Evolutionary conservation across 2,329 filamentous ascomycete genomes (phyloP).

Genomic region (Tolypocladium ovalisporum): DNA sequence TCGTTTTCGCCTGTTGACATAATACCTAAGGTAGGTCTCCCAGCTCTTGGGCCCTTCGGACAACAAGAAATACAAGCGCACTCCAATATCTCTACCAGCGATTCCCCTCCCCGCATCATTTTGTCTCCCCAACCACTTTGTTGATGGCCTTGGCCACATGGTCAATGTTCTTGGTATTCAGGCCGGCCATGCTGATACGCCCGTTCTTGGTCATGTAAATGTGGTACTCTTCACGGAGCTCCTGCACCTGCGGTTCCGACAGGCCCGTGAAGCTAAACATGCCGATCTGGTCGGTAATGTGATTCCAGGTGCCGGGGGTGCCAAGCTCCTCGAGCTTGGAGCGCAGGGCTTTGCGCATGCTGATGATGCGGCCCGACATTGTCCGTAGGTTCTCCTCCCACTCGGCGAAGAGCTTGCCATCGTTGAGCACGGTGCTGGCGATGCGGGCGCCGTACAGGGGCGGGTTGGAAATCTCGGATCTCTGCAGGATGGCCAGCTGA

Average conservation of each 20-base stretch:
- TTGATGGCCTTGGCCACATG: conserved; percentile 88
- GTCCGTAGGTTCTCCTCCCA: conserved; percentile 88
- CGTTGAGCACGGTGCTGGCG: conserved; percentile 74
- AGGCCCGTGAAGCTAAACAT: conserved; percentile 97
- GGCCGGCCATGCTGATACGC: conserved; percentile 94
- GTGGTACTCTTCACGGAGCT: conserved; percentile 59
- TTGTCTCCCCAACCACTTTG: conserved; percentile 51
- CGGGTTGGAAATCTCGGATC: conserved; percentile 95
- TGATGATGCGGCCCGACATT: conserved; percentile 92
- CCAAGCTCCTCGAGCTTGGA: conserved; percentile 71
- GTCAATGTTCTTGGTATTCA: conserved; percentile 85
- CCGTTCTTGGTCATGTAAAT: conserved; percentile 97
- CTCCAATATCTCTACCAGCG: not conserved
- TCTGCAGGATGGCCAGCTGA: conserved; percentile 88
- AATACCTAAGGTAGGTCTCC: not conserved
- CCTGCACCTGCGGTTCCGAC: conserved; percentile 60
- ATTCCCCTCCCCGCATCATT: conserved; percentile 6
- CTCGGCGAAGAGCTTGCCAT: conserved; percentile 68
- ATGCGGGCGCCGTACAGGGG: conserved; percentile 91
- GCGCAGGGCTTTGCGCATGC: conserved; percentile 74
- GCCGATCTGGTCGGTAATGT: conserved; percentile 97
- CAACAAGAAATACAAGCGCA: not conserved
- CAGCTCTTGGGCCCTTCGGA: conserved; percentile 3
- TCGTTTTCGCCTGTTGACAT: not conserved
- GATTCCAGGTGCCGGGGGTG: conserved; percentile 88